A percentile compares a stretch with the other conserved stretches of the same genome.
These are phyloP conservation scores for Podospora pseudocomata DNA, from an alignment of 495 filamentous ascomycete species.

Conservation along the genomic window DNA sequence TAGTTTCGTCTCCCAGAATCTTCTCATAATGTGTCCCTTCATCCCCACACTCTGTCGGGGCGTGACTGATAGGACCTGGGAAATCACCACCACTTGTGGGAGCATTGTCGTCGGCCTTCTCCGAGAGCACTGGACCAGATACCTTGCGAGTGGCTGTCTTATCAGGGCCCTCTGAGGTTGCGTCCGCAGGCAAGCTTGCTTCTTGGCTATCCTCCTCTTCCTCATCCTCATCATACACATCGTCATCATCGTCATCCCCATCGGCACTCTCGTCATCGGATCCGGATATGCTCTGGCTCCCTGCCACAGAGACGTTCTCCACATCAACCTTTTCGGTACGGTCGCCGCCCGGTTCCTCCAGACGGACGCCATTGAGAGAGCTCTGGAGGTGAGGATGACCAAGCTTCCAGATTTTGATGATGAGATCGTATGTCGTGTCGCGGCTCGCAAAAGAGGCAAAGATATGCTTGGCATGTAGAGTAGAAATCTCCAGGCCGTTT, in stretches of 20 bases:
- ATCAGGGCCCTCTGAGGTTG: conserved; percentile 56
- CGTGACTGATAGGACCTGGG: conserved; percentile 80
- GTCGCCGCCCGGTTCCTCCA: conserved; percentile 77
- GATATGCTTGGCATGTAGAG: conserved; percentile 87
- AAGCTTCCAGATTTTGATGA: conserved; percentile 97
- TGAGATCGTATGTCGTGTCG: conserved; percentile 93
- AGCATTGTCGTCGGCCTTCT: conserved; percentile 56
- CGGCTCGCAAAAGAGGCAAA: conserved; percentile 93
- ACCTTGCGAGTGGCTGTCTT: conserved; percentile 61
- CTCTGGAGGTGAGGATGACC: conserved; percentile 87
- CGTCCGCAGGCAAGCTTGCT: conserved; percentile 56
- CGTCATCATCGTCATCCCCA: conserved; percentile 60
- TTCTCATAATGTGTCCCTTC: conserved; percentile 75
- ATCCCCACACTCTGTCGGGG: conserved; percentile 80
- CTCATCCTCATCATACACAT: conserved; percentile 69
- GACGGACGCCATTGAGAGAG: conserved; percentile 77
- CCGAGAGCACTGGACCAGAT: conserved; percentile 55
- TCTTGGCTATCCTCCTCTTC: conserved; percentile 62
- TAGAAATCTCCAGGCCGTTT: conserved; percentile 96
- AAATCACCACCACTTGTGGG: conserved; percentile 62
- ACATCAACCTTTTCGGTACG: conserved; percentile 81
- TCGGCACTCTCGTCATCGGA: conserved; percentile 64
- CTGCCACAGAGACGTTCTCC: conserved; percentile 32
- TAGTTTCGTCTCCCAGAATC: conserved; percentile 75
- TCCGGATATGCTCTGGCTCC: conserved; percentile 42